Percentiles rank a stretch among this genome's conserved stretches.
Evolutionary conservation across 306 rosid genomes (phyloP).

Genomic region (Glycine latifolia): DNA sequence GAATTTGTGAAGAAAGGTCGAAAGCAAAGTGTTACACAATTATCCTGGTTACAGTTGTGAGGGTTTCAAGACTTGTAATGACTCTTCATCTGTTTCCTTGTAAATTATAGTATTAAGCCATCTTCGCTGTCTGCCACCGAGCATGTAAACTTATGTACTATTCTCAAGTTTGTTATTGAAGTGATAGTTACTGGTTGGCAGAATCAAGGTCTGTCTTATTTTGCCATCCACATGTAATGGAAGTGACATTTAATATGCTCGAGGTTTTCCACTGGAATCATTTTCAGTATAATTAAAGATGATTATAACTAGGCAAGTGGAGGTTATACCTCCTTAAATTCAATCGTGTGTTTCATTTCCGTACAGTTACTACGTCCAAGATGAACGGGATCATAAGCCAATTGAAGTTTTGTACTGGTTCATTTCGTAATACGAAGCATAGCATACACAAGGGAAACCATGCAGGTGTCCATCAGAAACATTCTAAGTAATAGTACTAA

Average conservation of each 20-base stretch:
- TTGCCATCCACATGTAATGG: neutral
- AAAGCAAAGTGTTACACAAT: slow-evolving; percentile 46
- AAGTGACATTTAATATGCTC: neutral
- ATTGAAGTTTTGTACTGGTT: neutral
- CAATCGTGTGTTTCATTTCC: neutral
- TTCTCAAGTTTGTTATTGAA: slow-evolving; percentile 41
- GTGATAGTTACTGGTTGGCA: slow-evolving; percentile 6
- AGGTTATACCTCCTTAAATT: neutral
- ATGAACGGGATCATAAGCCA: neutral
- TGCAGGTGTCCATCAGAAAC: neutral
- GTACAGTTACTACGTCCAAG: neutral
- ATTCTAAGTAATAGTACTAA: neutral
- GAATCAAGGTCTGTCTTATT: slow-evolving; percentile 34
- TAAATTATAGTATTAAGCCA: slow-evolving; percentile 44
- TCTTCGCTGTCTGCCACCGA: neutral
- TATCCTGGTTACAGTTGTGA: slow-evolving; percentile 43
- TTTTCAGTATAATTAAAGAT: neutral
- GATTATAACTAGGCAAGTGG: neutral
- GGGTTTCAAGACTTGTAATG: slow-evolving; percentile 43
- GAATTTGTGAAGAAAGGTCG: slow-evolving; percentile 46
- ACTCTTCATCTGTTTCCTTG: slow-evolving; percentile 41
- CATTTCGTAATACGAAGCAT: slow-evolving; percentile 11
- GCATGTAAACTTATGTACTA: slow-evolving; percentile 35
- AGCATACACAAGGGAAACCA: neutral
- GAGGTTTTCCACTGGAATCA: neutral